Conservation (phyloP, 495 filamentous ascomycete genomes). For the Podospora appendiculata region DNA sequence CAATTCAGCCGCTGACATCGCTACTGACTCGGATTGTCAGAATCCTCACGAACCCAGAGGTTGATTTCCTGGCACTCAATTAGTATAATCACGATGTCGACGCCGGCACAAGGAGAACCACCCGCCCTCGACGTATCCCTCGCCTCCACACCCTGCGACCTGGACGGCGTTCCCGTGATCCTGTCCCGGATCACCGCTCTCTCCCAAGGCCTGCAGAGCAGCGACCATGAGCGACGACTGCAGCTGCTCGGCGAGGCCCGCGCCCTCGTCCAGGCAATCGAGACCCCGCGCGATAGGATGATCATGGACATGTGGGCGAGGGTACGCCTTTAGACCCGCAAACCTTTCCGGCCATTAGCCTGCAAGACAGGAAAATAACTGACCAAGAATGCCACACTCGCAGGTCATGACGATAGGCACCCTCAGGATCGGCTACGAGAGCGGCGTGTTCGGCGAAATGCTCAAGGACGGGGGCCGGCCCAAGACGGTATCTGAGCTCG, state of each 20-base stretch:
- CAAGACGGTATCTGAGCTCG: neutral
- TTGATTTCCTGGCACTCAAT: no score
- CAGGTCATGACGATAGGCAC: no score
- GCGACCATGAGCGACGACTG: neutral
- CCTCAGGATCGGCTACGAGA: conserved; percentile 1
- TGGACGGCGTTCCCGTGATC: neutral
- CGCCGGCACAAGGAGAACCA: no score
- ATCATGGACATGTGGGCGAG: neutral
- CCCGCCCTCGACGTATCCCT: neutral
- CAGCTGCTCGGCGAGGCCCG: neutral
- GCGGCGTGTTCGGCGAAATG: neutral
- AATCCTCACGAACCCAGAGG: no score
- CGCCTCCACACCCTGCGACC: neutral
- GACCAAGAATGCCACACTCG: neutral
- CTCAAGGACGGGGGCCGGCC: neutral
- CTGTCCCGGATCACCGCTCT: neutral
- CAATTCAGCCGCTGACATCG: no score
- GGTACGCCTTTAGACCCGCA: neutral
- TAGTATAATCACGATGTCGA: no score
- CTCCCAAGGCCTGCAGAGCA: neutral
- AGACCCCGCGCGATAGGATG: neutral
- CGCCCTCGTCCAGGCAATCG: neutral
- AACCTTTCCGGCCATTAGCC: neutral
- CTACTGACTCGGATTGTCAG: no score
- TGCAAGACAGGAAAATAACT: conserved; percentile 1